Evolutionary conservation across 2,329 filamentous ascomycete species (phyloP).

Genomic region (Monosporascus ibericus): DNA sequence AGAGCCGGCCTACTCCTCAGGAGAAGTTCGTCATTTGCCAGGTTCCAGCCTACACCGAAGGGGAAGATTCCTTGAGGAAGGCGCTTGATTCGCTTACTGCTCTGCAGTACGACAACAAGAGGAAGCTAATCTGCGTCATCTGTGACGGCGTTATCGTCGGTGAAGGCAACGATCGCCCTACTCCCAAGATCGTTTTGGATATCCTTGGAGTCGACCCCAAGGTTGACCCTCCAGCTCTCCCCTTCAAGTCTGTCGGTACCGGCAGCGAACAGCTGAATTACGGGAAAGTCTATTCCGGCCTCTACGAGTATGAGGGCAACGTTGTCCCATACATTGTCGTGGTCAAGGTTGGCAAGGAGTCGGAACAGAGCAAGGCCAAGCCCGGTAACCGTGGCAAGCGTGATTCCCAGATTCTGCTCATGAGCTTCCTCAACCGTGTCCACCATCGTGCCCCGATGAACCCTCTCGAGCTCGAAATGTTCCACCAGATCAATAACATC

Average conservation of each 20-base stretch:
- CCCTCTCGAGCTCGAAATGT: slow-evolving; percentile 93
- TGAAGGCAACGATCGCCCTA: slow-evolving; percentile 91
- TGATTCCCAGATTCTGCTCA: slow-evolving; percentile 91
- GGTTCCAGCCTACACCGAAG: slow-evolving; percentile 95
- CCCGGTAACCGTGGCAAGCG: slow-evolving; percentile 98
- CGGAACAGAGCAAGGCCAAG: slow-evolving; percentile 83
- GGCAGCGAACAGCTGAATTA: slow-evolving; percentile 94
- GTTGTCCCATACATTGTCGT: slow-evolving; percentile 94
- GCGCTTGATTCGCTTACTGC: slow-evolving; percentile 91
- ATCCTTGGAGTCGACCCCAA: slow-evolving; percentile 97
- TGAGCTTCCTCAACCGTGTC: slow-evolving; percentile 97
- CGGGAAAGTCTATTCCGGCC: slow-evolving; percentile 94
- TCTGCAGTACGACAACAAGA: slow-evolving; percentile 95
- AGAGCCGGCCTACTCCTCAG: slow-evolving; percentile 80
- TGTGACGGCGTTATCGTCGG: slow-evolving; percentile 97
- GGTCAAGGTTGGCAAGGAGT: slow-evolving; percentile 96
- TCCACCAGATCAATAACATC: slow-evolving; percentile 98
- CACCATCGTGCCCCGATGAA: slow-evolving; percentile 93
- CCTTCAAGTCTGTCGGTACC: slow-evolving; percentile 87
- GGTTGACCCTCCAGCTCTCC: slow-evolving; percentile 86
- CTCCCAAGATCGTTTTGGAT: slow-evolving; percentile 94
- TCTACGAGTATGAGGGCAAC: slow-evolving; percentile 96
- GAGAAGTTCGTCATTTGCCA: slow-evolving; percentile 99
- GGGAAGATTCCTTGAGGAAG: slow-evolving; percentile 88
- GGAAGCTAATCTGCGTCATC: slow-evolving; percentile 92